Conservation (phyloP, 805 yeast species). For the Yamadazyma insecticola region DNA sequence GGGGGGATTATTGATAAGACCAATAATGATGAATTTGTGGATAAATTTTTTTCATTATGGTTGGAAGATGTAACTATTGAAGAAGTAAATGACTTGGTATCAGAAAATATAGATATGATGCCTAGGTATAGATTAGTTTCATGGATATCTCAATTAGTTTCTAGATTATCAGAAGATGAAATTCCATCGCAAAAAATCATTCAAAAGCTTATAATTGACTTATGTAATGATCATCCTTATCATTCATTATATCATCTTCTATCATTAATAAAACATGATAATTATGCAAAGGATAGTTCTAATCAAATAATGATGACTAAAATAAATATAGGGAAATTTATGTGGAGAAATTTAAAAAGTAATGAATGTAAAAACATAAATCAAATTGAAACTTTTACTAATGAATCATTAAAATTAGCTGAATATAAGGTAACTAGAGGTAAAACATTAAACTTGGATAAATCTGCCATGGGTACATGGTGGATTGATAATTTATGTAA, state of each 20-base stretch:
- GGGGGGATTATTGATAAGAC: slow-evolving; percentile 37
- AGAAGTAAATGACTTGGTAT: slow-evolving; percentile 40
- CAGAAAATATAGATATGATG: slow-evolving; percentile 31
- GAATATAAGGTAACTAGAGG: slow-evolving; percentile 37
- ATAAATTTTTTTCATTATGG: slow-evolving; percentile 82
- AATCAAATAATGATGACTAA: slow-evolving; percentile 37
- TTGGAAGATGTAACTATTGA: slow-evolving; percentile 51
- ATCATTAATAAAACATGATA: slow-evolving; percentile 48
- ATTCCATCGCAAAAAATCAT: slow-evolving; percentile 54
- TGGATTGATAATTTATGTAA: slow-evolving; percentile 2
- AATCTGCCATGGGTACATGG: slow-evolving; percentile 14
- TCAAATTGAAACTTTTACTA: slow-evolving; percentile 49
- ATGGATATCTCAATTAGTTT: slow-evolving; percentile 80
- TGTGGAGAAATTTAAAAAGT: slow-evolving; percentile 20
- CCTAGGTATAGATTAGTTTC: slow-evolving; percentile 64
- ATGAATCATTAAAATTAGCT: slow-evolving; percentile 48
- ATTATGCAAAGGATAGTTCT: slow-evolving; percentile 19
- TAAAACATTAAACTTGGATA: slow-evolving; percentile 24
- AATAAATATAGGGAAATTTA: slow-evolving; percentile 42
- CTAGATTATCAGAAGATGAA: slow-evolving; percentile 52
- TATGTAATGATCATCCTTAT: slow-evolving; percentile 61
- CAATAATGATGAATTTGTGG: slow-evolving; percentile 53
- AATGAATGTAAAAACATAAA: slow-evolving; percentile 20
- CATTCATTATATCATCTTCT: slow-evolving; percentile 64
- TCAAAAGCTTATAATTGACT: slow-evolving; percentile 39